phyloP scores from a whole-genome alignment of 345 rosid species.

The Camelina hispida region DNA sequence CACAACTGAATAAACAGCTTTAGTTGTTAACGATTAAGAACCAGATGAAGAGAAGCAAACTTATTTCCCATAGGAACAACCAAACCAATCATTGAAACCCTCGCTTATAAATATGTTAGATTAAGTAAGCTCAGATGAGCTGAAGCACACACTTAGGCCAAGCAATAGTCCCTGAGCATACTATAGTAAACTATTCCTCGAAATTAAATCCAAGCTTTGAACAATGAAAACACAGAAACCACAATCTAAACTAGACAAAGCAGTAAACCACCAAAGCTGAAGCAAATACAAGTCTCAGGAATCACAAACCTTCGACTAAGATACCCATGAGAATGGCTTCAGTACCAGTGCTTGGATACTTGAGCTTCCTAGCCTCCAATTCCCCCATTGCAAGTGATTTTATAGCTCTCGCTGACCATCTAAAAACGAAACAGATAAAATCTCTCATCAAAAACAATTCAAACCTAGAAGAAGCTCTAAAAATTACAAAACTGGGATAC shows the following conservation, averaged over 20 bases:
- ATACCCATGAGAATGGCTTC: constrained; percentile 92
- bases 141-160: background rate
- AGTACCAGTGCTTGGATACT: constrained; percentile 80
- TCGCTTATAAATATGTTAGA: constrained; percentile 4
- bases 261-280: background rate
- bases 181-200: background rate
- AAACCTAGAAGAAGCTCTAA: constrained; percentile 23
- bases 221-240: background rate
- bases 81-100: constrained; percentile 7
- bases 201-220: constrained; percentile 4
- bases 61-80: constrained; percentile 5
- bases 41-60: background rate
- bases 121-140: background rate
- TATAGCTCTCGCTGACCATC: constrained; percentile 94
- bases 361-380: constrained; percentile 90
- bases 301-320: constrained; percentile 78
- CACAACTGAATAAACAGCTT: constrained; percentile 5
- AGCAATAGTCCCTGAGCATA: constrained; percentile 1
- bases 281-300: constrained; percentile 23
- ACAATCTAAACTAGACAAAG: background rate
- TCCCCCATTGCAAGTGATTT: constrained; percentile 82
- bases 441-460: background rate
- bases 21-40: background rate
- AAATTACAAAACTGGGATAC: background rate
- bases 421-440: constrained; percentile 37